Evolutionary conservation across 176 grass and related monocot species (phyloP).

Genomic region (Avena sativa): DNA sequence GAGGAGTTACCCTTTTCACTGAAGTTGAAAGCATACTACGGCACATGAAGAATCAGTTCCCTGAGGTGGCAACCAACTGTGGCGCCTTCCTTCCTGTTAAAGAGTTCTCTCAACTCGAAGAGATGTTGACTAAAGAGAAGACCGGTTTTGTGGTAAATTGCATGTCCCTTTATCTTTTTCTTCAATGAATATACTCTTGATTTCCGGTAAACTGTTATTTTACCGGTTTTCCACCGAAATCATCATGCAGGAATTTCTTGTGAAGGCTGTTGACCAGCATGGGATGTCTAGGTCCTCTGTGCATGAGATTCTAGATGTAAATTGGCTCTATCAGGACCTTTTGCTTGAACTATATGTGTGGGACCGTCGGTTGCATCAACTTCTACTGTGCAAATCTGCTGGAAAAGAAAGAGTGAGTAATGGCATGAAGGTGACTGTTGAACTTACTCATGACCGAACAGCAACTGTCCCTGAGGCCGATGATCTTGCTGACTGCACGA

Average conservation of each 20-base stretch:
- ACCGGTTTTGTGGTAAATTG: slow-evolving; percentile 68
- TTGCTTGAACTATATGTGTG: slow-evolving; percentile 63
- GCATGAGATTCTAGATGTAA: slow-evolving; percentile 58
- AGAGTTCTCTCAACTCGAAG: slow-evolving; percentile 67
- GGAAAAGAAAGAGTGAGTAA: slow-evolving; percentile 32
- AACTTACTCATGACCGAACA: slow-evolving; percentile 36
- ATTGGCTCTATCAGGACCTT: slow-evolving; percentile 83
- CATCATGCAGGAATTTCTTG: slow-evolving; percentile 55
- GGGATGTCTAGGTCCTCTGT: slow-evolving; percentile 19
- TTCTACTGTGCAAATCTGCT: slow-evolving; percentile 46
- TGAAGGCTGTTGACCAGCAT: slow-evolving; percentile 43
- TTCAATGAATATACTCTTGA: not conserved
- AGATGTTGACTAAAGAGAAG: slow-evolving; percentile 71
- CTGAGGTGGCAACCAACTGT: slow-evolving; percentile 24
- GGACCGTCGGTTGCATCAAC: slow-evolving; percentile 63
- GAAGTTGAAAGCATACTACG: slow-evolving; percentile 59
- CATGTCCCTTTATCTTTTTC: not conserved
- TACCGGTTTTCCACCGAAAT: not conserved
- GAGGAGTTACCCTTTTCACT: slow-evolving; percentile 68
- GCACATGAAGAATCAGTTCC: slow-evolving; percentile 54
- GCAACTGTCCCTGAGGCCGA: slow-evolving; percentile 2
- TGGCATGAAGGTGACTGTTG: slow-evolving; percentile 33
- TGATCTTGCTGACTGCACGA: not conserved
- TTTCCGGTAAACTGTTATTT: slow-evolving; percentile 19
- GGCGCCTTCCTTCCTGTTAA: slow-evolving; percentile 41